phyloP scores from a whole-genome alignment of 23 red algal genomes.

The Chondrus crispus region DNA sequence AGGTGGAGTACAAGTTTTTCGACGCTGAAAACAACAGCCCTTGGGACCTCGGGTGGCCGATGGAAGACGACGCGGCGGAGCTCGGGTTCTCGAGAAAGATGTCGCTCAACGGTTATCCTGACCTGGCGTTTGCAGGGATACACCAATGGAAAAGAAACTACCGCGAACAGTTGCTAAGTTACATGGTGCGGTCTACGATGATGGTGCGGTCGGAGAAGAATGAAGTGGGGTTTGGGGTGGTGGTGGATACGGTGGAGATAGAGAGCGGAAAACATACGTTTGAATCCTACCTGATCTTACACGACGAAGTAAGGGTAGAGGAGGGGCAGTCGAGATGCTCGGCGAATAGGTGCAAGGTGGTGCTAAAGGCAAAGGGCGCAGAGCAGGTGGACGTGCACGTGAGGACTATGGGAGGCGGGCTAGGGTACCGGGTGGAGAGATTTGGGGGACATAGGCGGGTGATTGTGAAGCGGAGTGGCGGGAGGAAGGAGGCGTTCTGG shows the following conservation, averaged over 20 bases:
- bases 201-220: conserved; percentile 18
- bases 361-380: neutral
- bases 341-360: conserved; percentile 16
- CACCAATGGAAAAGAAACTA: conserved; percentile 41
- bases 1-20: neutral
- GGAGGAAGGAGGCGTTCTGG: conserved; percentile 13
- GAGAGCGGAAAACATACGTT: conserved; percentile 11
- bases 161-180: conserved; percentile 1
- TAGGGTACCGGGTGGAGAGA: conserved; percentile 20
- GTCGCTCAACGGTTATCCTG: conserved; percentile 21
- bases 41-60: conserved; percentile 54
- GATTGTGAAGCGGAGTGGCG: neutral
- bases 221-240: conserved; percentile 25
- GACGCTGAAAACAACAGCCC: conserved; percentile 21
- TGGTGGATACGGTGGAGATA: conserved; percentile 22
- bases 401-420: neutral
- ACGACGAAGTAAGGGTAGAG: conserved; percentile 3
- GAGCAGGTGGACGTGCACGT: conserved; percentile 31
- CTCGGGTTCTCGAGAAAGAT: conserved; percentile 37
- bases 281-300: conserved; percentile 41
- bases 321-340: neutral
- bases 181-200: conserved; percentile 34
- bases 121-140: conserved; percentile 24
- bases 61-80: conserved; percentile 51
- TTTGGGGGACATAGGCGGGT: conserved; percentile 35